phyloP scores from a whole-genome alignment of 208 protist species.

The Crithidia brevicula region DNA sequence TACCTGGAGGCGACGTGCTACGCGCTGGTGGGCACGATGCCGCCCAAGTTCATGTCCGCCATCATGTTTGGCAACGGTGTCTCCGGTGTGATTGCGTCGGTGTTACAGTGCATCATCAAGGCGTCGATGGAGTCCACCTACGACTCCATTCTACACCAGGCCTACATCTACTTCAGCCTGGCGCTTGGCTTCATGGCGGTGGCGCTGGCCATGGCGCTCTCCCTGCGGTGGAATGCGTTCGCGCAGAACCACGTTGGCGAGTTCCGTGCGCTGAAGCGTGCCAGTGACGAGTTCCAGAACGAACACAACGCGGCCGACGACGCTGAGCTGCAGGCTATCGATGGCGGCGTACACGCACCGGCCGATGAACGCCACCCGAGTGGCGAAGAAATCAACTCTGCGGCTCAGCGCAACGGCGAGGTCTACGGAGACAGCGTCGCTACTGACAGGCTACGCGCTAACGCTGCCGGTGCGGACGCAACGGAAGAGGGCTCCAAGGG shows the following conservation, averaged over 20 bases:
- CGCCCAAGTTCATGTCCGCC: constrained; percentile 48
- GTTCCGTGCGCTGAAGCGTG: constrained; percentile 12
- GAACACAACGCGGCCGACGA: too few species aligned
- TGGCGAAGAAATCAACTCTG: too few species aligned
- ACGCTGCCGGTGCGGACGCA: background rate
- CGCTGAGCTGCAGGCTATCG: too few species aligned
- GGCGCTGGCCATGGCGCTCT: constrained; percentile 39
- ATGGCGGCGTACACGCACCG: too few species aligned
- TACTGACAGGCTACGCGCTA: too few species aligned
- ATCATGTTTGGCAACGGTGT: constrained; percentile 71
- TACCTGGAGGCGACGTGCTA: constrained; percentile 78
- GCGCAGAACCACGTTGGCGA: constrained; percentile 40
- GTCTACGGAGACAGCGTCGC: too few species aligned
- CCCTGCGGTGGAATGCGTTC: constrained; percentile 52
- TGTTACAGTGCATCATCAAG: constrained; percentile 67
- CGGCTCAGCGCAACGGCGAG: too few species aligned
- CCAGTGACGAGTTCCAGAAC: background rate
- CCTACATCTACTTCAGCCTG: constrained; percentile 62
- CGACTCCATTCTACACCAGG: constrained; percentile 38
- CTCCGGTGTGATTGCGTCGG: constrained; percentile 44
- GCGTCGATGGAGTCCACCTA: constrained; percentile 35
- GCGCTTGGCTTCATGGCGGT: constrained; percentile 38
- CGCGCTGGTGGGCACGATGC: constrained; percentile 68
- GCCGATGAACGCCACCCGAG: too few species aligned
- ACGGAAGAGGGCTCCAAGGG: too few species aligned